Evolutionary conservation across 495 filamentous ascomycete species (phyloP).

Genomic region (Pyrenula massariospora): DNA sequence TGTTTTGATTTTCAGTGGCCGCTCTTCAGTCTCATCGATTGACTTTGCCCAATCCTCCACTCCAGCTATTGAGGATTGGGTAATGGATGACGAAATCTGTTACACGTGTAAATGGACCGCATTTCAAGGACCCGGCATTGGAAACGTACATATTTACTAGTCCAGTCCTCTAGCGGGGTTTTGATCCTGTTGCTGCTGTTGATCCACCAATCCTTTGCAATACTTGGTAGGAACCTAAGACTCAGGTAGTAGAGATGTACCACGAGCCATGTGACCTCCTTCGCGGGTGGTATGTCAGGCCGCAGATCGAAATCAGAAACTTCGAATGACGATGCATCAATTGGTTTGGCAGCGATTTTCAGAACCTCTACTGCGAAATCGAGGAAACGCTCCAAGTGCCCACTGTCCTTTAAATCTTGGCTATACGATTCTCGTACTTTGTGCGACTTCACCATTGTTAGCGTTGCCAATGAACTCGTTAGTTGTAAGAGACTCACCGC

Average conservation of each 20-base stretch:
- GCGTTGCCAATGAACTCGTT: background rate
- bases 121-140: too few relatives aligned
- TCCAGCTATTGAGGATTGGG: conserved; percentile 55
- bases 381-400: conserved; percentile 57
- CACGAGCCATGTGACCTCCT: conserved; percentile 68
- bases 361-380: conserved; percentile 75
- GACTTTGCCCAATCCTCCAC: conserved; percentile 61
- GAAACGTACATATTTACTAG: conserved; percentile 52
- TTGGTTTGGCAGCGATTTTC: conserved; percentile 52
- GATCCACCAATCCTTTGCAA: conserved; percentile 81
- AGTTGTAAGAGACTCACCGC: conserved; percentile 36
- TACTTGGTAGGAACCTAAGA: conserved; percentile 60
- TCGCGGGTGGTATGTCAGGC: conserved; percentile 45
- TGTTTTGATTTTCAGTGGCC: conserved; percentile 61
- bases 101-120: background rate
- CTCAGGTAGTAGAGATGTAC: conserved; percentile 77
- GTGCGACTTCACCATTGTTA: conserved; percentile 44
- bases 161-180: conserved; percentile 66
- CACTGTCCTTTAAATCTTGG: conserved; percentile 59
- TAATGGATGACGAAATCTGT: conserved; percentile 69
- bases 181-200: conserved; percentile 63
- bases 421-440: conserved; percentile 72
- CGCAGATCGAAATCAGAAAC: conserved; percentile 57
- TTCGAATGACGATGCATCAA: conserved; percentile 56
- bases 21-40: conserved; percentile 46